phyloP scores from a whole-genome alignment of 495 filamentous ascomycete species.

The Hyaloscypha hepaticicola region DNA sequence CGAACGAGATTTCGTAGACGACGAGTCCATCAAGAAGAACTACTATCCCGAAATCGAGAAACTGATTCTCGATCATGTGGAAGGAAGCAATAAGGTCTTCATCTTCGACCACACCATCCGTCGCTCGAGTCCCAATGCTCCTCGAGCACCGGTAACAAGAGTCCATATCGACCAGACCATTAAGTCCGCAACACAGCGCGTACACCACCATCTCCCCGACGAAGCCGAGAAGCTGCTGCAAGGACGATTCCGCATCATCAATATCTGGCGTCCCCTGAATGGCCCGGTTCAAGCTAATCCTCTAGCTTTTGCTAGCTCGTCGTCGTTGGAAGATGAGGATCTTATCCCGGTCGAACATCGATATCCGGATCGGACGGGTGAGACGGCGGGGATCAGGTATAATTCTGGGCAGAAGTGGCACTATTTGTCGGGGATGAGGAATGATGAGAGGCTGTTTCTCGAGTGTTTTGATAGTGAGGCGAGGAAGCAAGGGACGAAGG shows the following conservation, averaged over 20 bases:
- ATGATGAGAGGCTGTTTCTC: constrained; percentile 71
- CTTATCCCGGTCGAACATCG: constrained; percentile 72
- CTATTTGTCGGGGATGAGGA: constrained; percentile 76
- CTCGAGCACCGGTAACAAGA: constrained; percentile 61
- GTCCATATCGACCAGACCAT: constrained; percentile 86
- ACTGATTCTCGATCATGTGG: constrained; percentile 60
- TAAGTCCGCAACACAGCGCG: constrained; percentile 60
- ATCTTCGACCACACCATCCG: constrained; percentile 94
- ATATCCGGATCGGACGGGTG: constrained; percentile 68
- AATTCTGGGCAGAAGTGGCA: constrained; percentile 65
- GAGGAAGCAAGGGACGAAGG: constrained; percentile 44
- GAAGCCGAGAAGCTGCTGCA: constrained; percentile 55
- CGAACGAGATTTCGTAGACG: constrained; percentile 60
- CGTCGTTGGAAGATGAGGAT: constrained; percentile 59
- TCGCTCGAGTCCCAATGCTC: constrained; percentile 49
- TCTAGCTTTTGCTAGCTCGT: constrained; percentile 66
- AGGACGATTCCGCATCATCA: constrained; percentile 76
- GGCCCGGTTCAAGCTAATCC: constrained; percentile 68
- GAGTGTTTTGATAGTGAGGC: constrained; percentile 77
- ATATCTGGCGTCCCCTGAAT: constrained; percentile 83
- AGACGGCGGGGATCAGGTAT: constrained; percentile 71
- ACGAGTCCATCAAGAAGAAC: constrained; percentile 57
- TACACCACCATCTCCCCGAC: constrained; percentile 59
- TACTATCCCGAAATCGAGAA: constrained; percentile 85
- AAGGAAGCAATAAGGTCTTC: constrained; percentile 60